These are phyloP conservation scores for Cordyceps pruinosa DNA, from an alignment of 2,329 filamentous ascomycete species.

Conservation along the genomic window DNA sequence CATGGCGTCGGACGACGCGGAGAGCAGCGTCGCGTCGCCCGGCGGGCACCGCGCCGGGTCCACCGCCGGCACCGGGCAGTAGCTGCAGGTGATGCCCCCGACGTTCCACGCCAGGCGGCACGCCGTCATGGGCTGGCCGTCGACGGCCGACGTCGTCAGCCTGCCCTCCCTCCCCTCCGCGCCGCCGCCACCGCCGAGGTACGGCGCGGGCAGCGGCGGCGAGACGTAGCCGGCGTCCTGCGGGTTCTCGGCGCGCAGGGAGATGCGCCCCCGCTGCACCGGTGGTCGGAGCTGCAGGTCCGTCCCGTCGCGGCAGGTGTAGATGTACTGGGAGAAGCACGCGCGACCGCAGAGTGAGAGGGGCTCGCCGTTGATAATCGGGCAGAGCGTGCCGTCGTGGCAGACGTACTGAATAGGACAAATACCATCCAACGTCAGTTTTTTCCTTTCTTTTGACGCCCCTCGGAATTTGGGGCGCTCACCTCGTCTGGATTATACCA, in stretches of 20 bases:
- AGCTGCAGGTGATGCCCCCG: conserved; percentile 21
- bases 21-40: conserved; percentile 22
- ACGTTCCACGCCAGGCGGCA: conserved; percentile 20
- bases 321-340: conserved; percentile 29
- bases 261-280: background rate
- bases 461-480: background rate
- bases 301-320: conserved; percentile 11
- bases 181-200: background rate
- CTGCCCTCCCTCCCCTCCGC: no score
- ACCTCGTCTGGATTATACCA: background rate
- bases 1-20: conserved; percentile 19
- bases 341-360: conserved; percentile 27
- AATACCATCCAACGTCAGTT: background rate
- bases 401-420: conserved; percentile 24
- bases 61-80: background rate
- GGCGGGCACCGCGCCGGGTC: conserved; percentile 21
- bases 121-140: conserved; percentile 25
- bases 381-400: conserved; percentile 26
- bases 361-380: conserved; percentile 26
- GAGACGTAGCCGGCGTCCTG: conserved; percentile 6
- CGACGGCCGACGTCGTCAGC: conserved; percentile 13
- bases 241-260: conserved; percentile 26
- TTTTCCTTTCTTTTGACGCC: background rate
- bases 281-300: conserved; percentile 1
- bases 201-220: background rate